Percentiles rank a stretch among this genome's conserved stretches.
These are phyloP conservation scores for Asterophora parasitica DNA, from an alignment of 768 basidiomycete genomes.

Conservation along the genomic window DNA sequence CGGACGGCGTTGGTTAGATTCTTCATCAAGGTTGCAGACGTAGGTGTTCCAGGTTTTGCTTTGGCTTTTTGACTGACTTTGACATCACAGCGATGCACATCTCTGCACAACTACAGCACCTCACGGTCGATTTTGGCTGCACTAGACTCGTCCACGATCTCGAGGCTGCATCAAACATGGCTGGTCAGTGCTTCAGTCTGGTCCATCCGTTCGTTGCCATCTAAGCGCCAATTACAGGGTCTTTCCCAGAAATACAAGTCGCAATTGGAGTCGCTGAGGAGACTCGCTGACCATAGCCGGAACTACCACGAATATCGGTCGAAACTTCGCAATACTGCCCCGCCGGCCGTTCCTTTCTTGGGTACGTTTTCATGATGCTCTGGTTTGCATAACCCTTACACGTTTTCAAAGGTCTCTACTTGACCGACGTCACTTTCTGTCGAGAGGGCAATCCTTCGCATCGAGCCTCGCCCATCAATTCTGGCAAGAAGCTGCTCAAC, in stretches of 20 bases:
- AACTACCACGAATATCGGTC: slow-evolving; percentile 91
- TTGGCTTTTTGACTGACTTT: slow-evolving; percentile 6
- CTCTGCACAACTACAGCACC: slow-evolving; percentile 86
- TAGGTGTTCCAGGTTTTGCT: slow-evolving; percentile 34
- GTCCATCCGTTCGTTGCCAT: neutral
- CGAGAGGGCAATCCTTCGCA: slow-evolving; percentile 90
- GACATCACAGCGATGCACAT: slow-evolving; percentile 66
- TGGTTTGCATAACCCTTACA: slow-evolving; percentile 10
- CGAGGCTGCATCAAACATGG: slow-evolving; percentile 92
- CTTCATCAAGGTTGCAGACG: slow-evolving; percentile 91
- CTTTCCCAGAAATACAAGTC: slow-evolving; percentile 80
- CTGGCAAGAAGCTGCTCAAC: slow-evolving; percentile 81
- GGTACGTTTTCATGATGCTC: slow-evolving; percentile 41
- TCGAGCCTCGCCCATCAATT: slow-evolving; percentile 71
- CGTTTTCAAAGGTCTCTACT: slow-evolving; percentile 58
- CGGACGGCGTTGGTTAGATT: slow-evolving; percentile 77
- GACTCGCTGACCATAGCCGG: slow-evolving; percentile 85
- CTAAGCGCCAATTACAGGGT: slow-evolving; percentile 40
- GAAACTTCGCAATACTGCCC: slow-evolving; percentile 79
- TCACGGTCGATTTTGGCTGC: slow-evolving; percentile 91
- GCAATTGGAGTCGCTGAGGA: slow-evolving; percentile 74
- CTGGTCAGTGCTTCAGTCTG: slow-evolving; percentile 46
- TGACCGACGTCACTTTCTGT: slow-evolving; percentile 94
- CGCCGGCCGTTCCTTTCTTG: slow-evolving; percentile 93
- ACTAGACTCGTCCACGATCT: slow-evolving; percentile 92